phyloP scores from a whole-genome alignment of 2,329 filamentous ascomycete genomes.

The Ceratocystis diversiconidia region DNA sequence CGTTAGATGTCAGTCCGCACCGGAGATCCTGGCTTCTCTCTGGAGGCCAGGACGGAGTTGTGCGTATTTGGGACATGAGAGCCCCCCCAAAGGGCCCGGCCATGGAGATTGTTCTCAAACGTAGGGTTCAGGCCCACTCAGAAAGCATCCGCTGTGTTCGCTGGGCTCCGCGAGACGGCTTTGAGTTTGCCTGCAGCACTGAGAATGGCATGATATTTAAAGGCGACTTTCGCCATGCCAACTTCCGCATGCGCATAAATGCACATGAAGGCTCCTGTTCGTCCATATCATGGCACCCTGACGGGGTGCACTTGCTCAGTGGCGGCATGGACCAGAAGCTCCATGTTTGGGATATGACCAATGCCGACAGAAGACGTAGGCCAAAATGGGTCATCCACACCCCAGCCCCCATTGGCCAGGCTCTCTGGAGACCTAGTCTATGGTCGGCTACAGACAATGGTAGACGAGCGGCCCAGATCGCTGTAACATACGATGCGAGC shows the following conservation, averaged over 20 bases:
- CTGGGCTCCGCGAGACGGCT: constrained; percentile 48
- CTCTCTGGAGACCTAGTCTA: constrained; percentile 49
- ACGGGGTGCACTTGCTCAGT: constrained; percentile 51
- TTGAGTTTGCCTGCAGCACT: constrained; percentile 50
- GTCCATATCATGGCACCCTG: constrained; percentile 52
- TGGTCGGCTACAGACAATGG: constrained; percentile 52
- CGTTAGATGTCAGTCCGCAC: constrained; percentile 48
- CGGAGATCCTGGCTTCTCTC: constrained; percentile 43
- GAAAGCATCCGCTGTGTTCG: constrained; percentile 47
- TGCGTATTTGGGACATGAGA: constrained; percentile 47
- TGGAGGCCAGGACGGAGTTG: constrained; percentile 49
- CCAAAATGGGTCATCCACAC: constrained; percentile 47
- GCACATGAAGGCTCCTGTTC: constrained; percentile 47
- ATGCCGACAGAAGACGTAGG: constrained; percentile 49
- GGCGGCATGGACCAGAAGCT: constrained; percentile 47
- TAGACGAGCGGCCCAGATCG: constrained; percentile 45
- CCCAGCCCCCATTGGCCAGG: constrained; percentile 43
- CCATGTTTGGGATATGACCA: constrained; percentile 51
- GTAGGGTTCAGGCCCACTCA: constrained; percentile 37
- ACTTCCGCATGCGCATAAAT: constrained; percentile 43
- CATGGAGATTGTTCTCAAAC: constrained; percentile 36
- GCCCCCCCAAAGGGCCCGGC: constrained; percentile 33
- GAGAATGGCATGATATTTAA: constrained; percentile 48
- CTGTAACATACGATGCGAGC: constrained; percentile 46
- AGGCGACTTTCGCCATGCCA: constrained; percentile 46